phyloP scores from a whole-genome alignment of 169 alveolate species.

The Plasmodium vivax region DNA sequence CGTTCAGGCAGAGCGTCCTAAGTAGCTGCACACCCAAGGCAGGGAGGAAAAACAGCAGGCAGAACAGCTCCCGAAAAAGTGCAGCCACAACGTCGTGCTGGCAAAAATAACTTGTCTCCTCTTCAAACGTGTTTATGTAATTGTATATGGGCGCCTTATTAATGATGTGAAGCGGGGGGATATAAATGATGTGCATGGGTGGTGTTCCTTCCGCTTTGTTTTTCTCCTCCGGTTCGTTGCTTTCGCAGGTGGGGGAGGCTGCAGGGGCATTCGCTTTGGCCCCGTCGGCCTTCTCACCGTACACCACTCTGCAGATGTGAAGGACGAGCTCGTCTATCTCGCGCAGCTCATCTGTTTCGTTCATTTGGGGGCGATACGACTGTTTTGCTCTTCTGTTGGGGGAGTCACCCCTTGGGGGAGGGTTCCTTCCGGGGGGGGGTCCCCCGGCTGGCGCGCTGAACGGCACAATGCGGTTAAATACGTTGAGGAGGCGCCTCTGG shows the following conservation, averaged over 20 bases:
- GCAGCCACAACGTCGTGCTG: neutral
- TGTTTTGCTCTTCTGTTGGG: neutral
- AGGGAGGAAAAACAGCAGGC: slow-evolving; percentile 13
- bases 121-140: slow-evolving; percentile 30
- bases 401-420: neutral
- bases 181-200: slow-evolving; percentile 17
- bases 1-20: slow-evolving; percentile 1
- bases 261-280: neutral
- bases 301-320: neutral
- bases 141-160: slow-evolving; percentile 17
- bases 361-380: neutral
- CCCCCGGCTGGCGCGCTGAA: neutral
- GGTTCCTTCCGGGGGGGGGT: neutral
- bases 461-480: neutral
- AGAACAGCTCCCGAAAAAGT: slow-evolving; percentile 12
- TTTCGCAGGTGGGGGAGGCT: neutral
- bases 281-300: neutral
- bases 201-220: neutral
- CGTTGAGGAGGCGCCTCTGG: neutral
- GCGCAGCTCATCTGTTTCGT: neutral
- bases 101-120: slow-evolving; percentile 14
- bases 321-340: slow-evolving; percentile 4
- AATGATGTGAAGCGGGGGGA: slow-evolving; percentile 28
- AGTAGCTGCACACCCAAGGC: neutral
- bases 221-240: neutral